These are phyloP conservation scores for Clathrospora elynae DNA, from an alignment of 2,329 filamentous ascomycete species.

Conservation along the genomic window DNA sequence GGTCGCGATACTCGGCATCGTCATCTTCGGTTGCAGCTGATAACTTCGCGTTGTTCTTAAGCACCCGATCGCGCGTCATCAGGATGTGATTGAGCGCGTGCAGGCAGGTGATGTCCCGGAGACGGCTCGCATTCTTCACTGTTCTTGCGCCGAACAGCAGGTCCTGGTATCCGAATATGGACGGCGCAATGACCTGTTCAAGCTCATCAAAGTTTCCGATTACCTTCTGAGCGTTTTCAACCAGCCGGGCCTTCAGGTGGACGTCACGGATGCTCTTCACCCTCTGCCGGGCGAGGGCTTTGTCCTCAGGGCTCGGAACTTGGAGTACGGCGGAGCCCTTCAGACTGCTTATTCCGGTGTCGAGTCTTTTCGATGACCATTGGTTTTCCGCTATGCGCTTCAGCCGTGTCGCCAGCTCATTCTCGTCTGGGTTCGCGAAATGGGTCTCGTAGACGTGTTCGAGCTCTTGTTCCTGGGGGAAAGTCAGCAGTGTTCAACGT, in stretches of 20 bases:
- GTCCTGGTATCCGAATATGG: slow-evolving; percentile 83
- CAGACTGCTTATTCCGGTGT: slow-evolving; percentile 29
- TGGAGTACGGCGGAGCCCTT: slow-evolving; percentile 31
- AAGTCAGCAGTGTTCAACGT: no score
- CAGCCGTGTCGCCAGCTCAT: slow-evolving; percentile 59
- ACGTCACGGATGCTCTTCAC: slow-evolving; percentile 35
- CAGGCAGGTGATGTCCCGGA: slow-evolving; percentile 76
- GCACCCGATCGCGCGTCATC: slow-evolving; percentile 87
- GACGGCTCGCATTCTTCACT: slow-evolving; percentile 66
- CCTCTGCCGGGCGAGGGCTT: slow-evolving; percentile 23
- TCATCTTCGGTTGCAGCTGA: slow-evolving; percentile 67
- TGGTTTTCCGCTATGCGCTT: slow-evolving; percentile 54
- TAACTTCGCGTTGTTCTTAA: slow-evolving; percentile 88
- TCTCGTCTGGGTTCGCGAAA: slow-evolving; percentile 71
- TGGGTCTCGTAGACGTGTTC: slow-evolving; percentile 80
- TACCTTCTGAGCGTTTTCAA: slow-evolving; percentile 36
- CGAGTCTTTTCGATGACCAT: slow-evolving; percentile 54
- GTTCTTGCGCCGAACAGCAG: slow-evolving; percentile 76
- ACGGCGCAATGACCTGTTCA: slow-evolving; percentile 69
- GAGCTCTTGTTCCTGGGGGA: slow-evolving; percentile 28
- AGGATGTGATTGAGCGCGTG: slow-evolving; percentile 92
- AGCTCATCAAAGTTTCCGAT: slow-evolving; percentile 61
- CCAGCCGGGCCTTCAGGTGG: slow-evolving; percentile 42
- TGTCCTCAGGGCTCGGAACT: slow-evolving; percentile 27
- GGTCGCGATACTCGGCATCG: slow-evolving; percentile 78